Evolutionary conservation across 257 asterid genomes (phyloP).

Genomic region (Rehmannia glutinosa): DNA sequence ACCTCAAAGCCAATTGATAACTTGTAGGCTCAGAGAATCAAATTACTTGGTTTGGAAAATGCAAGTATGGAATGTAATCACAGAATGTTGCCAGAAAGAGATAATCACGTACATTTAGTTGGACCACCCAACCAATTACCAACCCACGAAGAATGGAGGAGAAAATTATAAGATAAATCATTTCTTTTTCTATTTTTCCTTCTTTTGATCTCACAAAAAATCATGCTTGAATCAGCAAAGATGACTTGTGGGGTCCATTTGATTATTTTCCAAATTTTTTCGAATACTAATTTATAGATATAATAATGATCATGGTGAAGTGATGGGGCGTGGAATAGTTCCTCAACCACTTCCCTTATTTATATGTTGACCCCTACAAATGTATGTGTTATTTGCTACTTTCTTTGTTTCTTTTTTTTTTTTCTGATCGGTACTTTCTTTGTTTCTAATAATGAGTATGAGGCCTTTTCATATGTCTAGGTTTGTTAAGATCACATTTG

Average conservation of each 20-base stretch:
- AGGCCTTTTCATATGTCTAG: neutral
- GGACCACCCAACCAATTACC: conserved; percentile 21
- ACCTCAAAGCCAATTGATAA: no score
- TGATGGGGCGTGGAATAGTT: conserved; percentile 17
- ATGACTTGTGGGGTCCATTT: conserved; percentile 17
- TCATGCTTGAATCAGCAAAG: conserved; percentile 27
- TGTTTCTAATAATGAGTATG: neutral
- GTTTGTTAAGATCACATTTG: conserved; percentile 6
- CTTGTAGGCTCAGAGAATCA: no score
- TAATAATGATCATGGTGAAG: conserved; percentile 14
- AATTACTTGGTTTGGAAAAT: no score
- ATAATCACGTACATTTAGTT: conserved; percentile 15
- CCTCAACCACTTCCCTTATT: conserved; percentile 3
- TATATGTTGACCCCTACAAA: neutral
- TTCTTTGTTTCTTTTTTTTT: neutral
- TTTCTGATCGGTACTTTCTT: no score
- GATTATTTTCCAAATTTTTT: neutral
- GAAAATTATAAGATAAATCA: no score
- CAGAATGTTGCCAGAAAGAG: no score
- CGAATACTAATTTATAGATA: conserved; percentile 2
- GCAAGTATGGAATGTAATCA: no score
- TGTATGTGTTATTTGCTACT: conserved; percentile 1
- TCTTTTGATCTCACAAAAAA: conserved; percentile 8
- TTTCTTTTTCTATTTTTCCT: neutral
- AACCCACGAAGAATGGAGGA: conserved; percentile 17